phyloP scores from a whole-genome alignment of 2,329 filamentous ascomycete genomes.

The Monosporascus ibericus region DNA sequence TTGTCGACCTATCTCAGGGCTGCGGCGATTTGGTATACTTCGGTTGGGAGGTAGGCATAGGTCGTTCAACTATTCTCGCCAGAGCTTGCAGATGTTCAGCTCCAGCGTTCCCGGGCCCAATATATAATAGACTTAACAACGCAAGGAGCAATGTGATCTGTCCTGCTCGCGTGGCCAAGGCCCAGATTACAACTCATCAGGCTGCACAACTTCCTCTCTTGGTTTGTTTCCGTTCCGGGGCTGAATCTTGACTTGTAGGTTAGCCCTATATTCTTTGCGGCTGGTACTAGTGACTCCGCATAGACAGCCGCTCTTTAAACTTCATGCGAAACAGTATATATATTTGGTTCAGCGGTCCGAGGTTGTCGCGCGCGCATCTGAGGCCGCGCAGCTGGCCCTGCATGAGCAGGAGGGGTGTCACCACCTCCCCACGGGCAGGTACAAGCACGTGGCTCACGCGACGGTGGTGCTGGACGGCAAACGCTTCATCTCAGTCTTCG shows the following conservation, averaged over 20 bases:
- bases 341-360: conserved; percentile 21
- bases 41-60: no score
- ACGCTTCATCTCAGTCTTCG: conserved; percentile 15
- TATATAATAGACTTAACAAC: no score
- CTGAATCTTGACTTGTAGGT: conserved; percentile 34
- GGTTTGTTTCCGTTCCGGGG: conserved; percentile 28
- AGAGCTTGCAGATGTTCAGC: no score
- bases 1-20: no score
- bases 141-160: no score
- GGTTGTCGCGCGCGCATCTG: conserved; percentile 31
- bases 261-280: conserved; percentile 42
- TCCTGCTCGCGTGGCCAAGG: no score
- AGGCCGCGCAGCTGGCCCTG: conserved; percentile 42
- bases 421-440: conserved; percentile 46
- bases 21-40: no score
- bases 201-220: conserved; percentile 3
- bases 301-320: conserved; percentile 27
- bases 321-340: conserved; percentile 30
- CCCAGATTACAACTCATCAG: conserved; percentile 18
- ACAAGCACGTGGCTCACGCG: conserved; percentile 33
- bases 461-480: conserved; percentile 36
- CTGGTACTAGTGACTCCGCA: conserved; percentile 9
- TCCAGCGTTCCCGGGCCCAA: no score
- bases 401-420: conserved; percentile 39
- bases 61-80: no score